Conservation (phyloP, 2,329 filamentous ascomycete genomes). For the Pseudocercospora musae region DNA sequence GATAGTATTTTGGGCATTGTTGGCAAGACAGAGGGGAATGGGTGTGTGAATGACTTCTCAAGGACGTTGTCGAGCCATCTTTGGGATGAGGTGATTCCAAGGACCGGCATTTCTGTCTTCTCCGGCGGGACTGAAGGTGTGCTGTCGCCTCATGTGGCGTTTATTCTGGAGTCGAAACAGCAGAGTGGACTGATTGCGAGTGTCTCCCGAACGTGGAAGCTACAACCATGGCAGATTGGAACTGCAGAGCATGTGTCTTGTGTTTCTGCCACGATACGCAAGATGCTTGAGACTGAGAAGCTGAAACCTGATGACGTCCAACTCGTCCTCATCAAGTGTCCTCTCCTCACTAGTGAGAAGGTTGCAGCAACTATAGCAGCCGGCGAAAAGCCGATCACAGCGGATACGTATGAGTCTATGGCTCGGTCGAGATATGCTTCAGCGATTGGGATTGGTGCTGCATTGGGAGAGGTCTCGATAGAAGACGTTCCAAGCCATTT, state of each 20-base stretch:
- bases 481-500: background rate
- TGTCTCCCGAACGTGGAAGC: conserved; percentile 3
- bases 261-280: background rate
- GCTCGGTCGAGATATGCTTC: conserved; percentile 8
- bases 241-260: conserved; percentile 1
- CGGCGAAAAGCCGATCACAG: conserved; percentile 1
- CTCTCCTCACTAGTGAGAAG: conserved; percentile 10
- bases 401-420: conserved; percentile 14
- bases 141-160: conserved; percentile 7
- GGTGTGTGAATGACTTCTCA: conserved; percentile 13
- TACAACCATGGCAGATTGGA: conserved; percentile 11
- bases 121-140: conserved; percentile 15
- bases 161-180: background rate
- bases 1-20: conserved; percentile 8
- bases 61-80: conserved; percentile 1
- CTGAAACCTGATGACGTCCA: conserved; percentile 5
- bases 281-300: conserved; percentile 1
- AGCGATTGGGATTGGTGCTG: conserved; percentile 6
- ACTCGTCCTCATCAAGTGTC: conserved; percentile 10
- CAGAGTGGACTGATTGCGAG: conserved; percentile 6
- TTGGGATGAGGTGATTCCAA: conserved; percentile 8
- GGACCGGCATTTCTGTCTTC: conserved; percentile 6
- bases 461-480: background rate
- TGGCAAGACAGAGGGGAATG: conserved; percentile 15
- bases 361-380: background rate